Base-by-base conservation (phyloP, 2,329 filamentous ascomycete genomes). In the Pseudovirgaria hyperparasitica region DNA sequence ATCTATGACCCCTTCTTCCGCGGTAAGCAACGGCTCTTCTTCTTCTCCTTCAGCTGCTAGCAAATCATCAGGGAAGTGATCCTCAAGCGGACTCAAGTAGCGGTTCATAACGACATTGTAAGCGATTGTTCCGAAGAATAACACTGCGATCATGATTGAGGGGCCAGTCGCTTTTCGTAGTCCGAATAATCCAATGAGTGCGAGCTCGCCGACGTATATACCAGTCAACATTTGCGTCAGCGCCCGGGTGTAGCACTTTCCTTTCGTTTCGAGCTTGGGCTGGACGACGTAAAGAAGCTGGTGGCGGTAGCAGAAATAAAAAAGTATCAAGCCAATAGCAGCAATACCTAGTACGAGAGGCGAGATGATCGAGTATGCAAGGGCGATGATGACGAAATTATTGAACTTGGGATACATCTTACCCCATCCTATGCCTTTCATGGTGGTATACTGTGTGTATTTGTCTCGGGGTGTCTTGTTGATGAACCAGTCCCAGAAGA, bases 251-350 rank as follows among this genome's bases (percentile, higher is more conserved):
- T 93, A 94, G 40, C 82, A 76, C 9, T 87, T 69, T 10, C 87
- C 86, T 46, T 92, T 82, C 19, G 82, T 92, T 48, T 94, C 85
- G 43, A 92, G 76, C 32, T 72, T 60, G 6, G 80, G 73, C 47
- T 92, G 81, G 26, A 76, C 78, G 19, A 93, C 84, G 52, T 82
- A 94, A 26, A 94, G 67, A 29, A 96, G 57, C 48, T 93, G 92
- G 65, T 96, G 93, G 11, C 81, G 72, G 64, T 84, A 93, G 25
- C 85, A 81, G 27, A 87, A 61, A 50, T 92, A 92, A 55, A 93
- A 86, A 22, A 90, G 61, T 13, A 66, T 72, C 32, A 94, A 69
- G 16, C 82, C 85, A 20, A 82, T 64, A 1, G 77, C 74, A 2
- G 82, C 82, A 43, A 93, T 94, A 5, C 76, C 71, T 26, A 93